Evolutionary conservation across 2,329 filamentous ascomycete genomes (phyloP), one percentile per base, ranked within the genome.

Genomic region (Diaporthe sp.): DNA sequence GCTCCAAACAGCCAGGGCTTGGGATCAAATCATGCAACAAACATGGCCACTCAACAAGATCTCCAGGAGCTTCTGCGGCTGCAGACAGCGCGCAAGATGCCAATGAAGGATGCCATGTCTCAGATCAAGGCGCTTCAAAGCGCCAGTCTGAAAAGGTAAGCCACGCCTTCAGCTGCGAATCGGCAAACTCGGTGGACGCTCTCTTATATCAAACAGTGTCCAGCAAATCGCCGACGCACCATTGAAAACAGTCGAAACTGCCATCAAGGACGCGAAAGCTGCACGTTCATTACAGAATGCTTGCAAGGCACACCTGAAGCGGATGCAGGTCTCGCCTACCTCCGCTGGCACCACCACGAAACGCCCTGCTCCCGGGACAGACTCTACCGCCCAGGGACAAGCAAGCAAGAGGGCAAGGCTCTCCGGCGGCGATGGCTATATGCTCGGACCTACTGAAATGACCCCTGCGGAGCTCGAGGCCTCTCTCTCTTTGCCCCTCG

Each of bases 11-110:
- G 8, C n/a, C n/a, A 70, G 28, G 17, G 4, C 7, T 4, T 31
- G 8, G 28, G 9, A 2, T 42, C 20, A 34, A 12, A 22, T 9
- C 20, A 10, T 39, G 44, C 55, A 15, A 37, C 37, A 6, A 77
- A 25, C 3, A 91, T 91, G 90, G 86, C 89, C 10, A 85, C 88
- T 1, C 89, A 91, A 77, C 87, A 90, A 76, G 90, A 92, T 78
- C 82, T 92, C 31, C 90, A 92, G 79, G 90, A 91, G 80, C 86
- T 92, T 22, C 85, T 92, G 72, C 90, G 90, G 63, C 85, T 92
- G 73, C 84, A 92, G 78, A 92, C 89, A 4, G 86, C 87, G 63
- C 89, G 90, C 72, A 92, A 90, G 80, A 83, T 91, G 71, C 85
- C 90, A 4, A 90, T 92, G 84, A 85, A 92, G 82, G 87, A 87